Conservation (phyloP, 345 rosid genomes). For the Laguncularia racemosa region DNA sequence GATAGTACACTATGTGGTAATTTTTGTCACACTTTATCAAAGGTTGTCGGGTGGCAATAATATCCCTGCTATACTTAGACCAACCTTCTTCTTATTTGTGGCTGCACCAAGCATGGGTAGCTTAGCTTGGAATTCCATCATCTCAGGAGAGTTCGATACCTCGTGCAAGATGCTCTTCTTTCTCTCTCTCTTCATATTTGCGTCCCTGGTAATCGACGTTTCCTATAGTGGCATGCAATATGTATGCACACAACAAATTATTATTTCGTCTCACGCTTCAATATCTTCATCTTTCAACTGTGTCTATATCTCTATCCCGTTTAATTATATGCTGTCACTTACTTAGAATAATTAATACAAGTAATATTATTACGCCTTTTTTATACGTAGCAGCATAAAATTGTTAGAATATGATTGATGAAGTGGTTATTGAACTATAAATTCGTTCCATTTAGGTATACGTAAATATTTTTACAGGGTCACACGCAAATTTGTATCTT, state of each 20-base stretch:
- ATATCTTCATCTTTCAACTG: neutral
- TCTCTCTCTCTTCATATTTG: constrained; percentile 17
- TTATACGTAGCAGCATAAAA: no score
- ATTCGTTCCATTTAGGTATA: no score
- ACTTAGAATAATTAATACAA: no score
- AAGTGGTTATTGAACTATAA: no score
- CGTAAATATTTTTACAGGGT: no score
- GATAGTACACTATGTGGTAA: constrained; percentile 54
- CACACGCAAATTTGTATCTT: no score
- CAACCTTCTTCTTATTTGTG: constrained; percentile 62
- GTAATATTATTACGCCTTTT: no score
- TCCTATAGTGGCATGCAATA: neutral
- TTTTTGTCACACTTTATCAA: constrained; percentile 70
- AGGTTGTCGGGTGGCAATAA: constrained; percentile 33
- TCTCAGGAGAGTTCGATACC: constrained; percentile 38
- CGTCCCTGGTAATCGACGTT: constrained; percentile 8
- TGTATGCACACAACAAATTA: no score
- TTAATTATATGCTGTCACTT: no score
- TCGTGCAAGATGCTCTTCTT: constrained; percentile 19
- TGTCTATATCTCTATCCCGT: no score
- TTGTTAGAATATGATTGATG: no score
- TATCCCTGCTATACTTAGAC: constrained; percentile 39
- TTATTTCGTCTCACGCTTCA: neutral
- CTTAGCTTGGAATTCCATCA: constrained; percentile 54
- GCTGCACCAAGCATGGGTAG: constrained; percentile 65